Percentiles rank a stretch among this genome's conserved stretches.
phyloP scores from a whole-genome alignment of 2,329 filamentous ascomycete species.

The Penicillium sp. region DNA sequence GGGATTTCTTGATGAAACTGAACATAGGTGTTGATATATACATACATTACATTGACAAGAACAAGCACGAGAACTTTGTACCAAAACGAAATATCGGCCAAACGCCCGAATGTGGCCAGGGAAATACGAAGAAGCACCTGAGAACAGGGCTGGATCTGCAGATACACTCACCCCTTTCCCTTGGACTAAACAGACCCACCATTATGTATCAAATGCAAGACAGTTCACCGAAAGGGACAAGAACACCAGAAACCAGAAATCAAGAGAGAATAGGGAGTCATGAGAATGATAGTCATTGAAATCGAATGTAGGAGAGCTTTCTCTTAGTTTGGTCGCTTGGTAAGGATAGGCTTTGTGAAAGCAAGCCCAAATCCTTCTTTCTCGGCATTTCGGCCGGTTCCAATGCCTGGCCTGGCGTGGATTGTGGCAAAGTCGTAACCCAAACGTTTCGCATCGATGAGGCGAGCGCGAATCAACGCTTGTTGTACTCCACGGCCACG shows the following conservation, averaged over 20 bases:
- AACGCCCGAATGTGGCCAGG: background rate
- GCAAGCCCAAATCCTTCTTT: conserved; percentile 19
- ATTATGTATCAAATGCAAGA: background rate
- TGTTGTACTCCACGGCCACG: conserved; percentile 18
- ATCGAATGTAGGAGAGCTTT: background rate
- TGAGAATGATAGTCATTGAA: too few relatives aligned
- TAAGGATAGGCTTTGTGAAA: conserved; percentile 17
- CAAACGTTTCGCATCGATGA: conserved; percentile 14
- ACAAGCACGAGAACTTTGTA: background rate
- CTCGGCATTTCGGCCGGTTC: conserved; percentile 19
- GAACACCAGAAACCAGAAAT: background rate
- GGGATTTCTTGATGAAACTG: background rate
- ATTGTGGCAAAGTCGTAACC: conserved; percentile 15
- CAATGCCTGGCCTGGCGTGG: conserved; percentile 11
- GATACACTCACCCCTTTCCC: background rate
- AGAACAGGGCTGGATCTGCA: background rate
- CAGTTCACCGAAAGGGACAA: background rate
- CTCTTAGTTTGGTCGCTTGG: conserved; percentile 4
- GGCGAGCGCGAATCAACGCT: conserved; percentile 14
- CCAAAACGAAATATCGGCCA: background rate
- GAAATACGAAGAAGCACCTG: background rate
- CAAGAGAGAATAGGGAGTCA: background rate
- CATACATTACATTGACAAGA: background rate
- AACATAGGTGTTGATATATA: background rate
- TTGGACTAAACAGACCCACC: background rate